A percentile compares a stretch with the other conserved stretches of the same genome.
These are phyloP conservation scores for Coniochaeta prunicola DNA, from an alignment of 2,329 filamentous ascomycete genomes.

Conservation along the genomic window DNA sequence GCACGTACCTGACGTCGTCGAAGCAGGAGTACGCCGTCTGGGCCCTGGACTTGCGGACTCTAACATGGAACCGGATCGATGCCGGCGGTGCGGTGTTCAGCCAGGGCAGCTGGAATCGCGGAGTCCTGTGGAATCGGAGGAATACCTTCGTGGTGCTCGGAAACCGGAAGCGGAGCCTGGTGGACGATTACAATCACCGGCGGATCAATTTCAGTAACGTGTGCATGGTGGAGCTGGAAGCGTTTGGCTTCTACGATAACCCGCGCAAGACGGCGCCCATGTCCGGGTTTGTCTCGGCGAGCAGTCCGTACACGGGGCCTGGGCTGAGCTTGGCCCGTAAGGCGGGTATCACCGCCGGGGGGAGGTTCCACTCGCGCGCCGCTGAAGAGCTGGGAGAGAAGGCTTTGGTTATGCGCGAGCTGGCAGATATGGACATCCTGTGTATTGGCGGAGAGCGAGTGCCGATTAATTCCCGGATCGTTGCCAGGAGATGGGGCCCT, in stretches of 20 bases:
- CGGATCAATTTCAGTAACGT: slow-evolving; percentile 96
- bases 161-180: slow-evolving; percentile 84
- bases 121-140: slow-evolving; percentile 84
- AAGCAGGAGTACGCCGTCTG: slow-evolving; percentile 98
- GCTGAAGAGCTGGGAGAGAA: slow-evolving; percentile 82
- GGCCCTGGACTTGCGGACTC: slow-evolving; percentile 80
- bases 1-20: slow-evolving; percentile 93
- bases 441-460: slow-evolving; percentile 87
- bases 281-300: slow-evolving; percentile 79
- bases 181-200: slow-evolving; percentile 97
- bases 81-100: slow-evolving; percentile 91
- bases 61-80: slow-evolving; percentile 95
- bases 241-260: slow-evolving; percentile 96
- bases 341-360: slow-evolving; percentile 62
- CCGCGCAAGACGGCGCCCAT: slow-evolving; percentile 71
- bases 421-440: slow-evolving; percentile 94
- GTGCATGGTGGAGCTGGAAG: slow-evolving; percentile 93
- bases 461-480: slow-evolving; percentile 84
- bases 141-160: slow-evolving; percentile 96
- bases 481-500: slow-evolving; percentile 85
- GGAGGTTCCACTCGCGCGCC: slow-evolving; percentile 66
- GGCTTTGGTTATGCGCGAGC: slow-evolving; percentile 70
- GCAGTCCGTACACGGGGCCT: slow-evolving; percentile 56
- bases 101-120: slow-evolving; percentile 96
- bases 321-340: slow-evolving; percentile 51